phyloP scores from a whole-genome alignment of 2,329 filamentous ascomycete genomes.

The Fusarium albidum region DNA sequence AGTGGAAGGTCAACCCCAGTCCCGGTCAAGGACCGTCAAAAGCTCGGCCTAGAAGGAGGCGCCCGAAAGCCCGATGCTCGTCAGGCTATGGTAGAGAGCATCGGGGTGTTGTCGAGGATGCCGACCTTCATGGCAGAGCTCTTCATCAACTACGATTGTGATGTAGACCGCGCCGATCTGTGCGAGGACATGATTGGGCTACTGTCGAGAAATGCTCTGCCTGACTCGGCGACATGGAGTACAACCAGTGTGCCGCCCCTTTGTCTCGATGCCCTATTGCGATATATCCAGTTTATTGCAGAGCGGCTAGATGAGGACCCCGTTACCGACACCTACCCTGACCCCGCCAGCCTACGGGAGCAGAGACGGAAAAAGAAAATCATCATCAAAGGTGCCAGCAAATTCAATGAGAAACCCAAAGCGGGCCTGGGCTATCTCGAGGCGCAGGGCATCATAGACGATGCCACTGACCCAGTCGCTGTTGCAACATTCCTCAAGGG shows the following conservation, averaged over 20 bases:
- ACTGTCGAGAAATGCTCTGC: slow-evolving; percentile 91
- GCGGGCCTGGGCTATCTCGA: slow-evolving; percentile 86
- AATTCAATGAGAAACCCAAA: slow-evolving; percentile 96
- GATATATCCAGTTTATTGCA: slow-evolving; percentile 90
- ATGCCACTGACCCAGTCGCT: slow-evolving; percentile 75
- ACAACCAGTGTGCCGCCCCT: slow-evolving; percentile 97
- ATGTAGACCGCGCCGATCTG: slow-evolving; percentile 87
- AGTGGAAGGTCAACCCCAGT: slow-evolving; percentile 92
- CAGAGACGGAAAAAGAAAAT: slow-evolving; percentile 84
- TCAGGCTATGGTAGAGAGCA: slow-evolving; percentile 98
- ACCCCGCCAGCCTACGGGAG: slow-evolving; percentile 70
- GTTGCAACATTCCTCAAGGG: slow-evolving; percentile 89
- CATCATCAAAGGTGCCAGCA: slow-evolving; percentile 85
- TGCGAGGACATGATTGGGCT: slow-evolving; percentile 96
- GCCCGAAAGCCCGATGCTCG: slow-evolving; percentile 91
- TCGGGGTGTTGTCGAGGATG: slow-evolving; percentile 90
- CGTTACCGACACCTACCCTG: slow-evolving; percentile 69
- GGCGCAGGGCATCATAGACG: slow-evolving; percentile 83
- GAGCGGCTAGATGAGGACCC: slow-evolving; percentile 82
- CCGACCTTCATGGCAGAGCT: slow-evolving; percentile 94
- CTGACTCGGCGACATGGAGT: slow-evolving; percentile 98
- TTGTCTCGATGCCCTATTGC: slow-evolving; percentile 89
- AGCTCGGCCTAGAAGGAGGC: slow-evolving; percentile 90
- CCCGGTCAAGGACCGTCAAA: slow-evolving; percentile 89
- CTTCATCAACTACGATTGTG: slow-evolving; percentile 98